Percentiles rank a stretch among this genome's conserved stretches.
phyloP scores from a whole-genome alignment of 208 protist genomes.

The Leishmania gerbilli region DNA sequence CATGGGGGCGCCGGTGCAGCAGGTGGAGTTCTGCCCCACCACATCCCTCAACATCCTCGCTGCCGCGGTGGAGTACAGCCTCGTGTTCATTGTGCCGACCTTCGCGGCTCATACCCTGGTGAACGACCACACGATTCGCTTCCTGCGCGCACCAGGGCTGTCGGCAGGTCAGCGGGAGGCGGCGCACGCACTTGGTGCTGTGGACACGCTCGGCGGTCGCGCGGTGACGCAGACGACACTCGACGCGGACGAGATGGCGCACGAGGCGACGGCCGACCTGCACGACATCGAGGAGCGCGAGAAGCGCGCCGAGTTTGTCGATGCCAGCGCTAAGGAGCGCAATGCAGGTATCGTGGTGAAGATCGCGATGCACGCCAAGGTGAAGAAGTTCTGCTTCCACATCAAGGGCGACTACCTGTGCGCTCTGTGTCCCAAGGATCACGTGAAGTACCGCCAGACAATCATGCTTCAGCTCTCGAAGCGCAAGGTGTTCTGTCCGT shows the following conservation, averaged over 20 bases:
- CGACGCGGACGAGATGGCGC: slow-evolving; percentile 80
- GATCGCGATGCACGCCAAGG: slow-evolving; percentile 87
- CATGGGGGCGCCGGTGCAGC: slow-evolving; percentile 85
- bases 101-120: slow-evolving; percentile 80
- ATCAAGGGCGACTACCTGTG: slow-evolving; percentile 90
- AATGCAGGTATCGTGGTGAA: slow-evolving; percentile 88
- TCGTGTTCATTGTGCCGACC: slow-evolving; percentile 89
- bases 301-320: slow-evolving; percentile 89
- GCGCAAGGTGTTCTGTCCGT: slow-evolving; percentile 91
- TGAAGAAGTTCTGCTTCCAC: slow-evolving; percentile 92
- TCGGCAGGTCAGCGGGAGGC: slow-evolving; percentile 29
- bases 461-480: slow-evolving; percentile 94
- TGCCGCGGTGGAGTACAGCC: slow-evolving; percentile 84
- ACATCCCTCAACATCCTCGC: slow-evolving; percentile 89
- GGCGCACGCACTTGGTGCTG: slow-evolving; percentile 38
- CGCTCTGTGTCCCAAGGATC: slow-evolving; percentile 91
- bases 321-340: slow-evolving; percentile 73
- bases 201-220: slow-evolving; percentile 66
- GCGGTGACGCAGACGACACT: slow-evolving; percentile 82
- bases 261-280: slow-evolving; percentile 72
- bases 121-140: slow-evolving; percentile 91
- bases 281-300: slow-evolving; percentile 87
- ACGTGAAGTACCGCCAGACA: slow-evolving; percentile 93
- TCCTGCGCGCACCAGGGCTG: slow-evolving; percentile 74
- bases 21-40: slow-evolving; percentile 96